These are phyloP conservation scores for Euphorbia celastroides DNA, from an alignment of 441 rosid genomes.

Conservation along the genomic window DNA sequence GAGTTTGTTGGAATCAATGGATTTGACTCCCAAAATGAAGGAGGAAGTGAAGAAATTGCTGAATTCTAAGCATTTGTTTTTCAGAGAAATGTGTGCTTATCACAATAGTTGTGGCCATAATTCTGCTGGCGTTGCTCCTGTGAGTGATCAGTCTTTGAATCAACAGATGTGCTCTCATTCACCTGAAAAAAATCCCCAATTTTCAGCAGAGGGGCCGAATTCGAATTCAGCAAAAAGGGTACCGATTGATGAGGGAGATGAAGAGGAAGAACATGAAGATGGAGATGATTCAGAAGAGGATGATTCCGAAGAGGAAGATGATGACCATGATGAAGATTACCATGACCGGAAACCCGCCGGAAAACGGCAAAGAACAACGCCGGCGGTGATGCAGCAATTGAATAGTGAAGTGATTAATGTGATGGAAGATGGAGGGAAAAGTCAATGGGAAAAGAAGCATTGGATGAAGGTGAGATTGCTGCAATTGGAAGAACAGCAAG, in stretches of 20 bases:
- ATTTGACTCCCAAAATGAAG: slow-evolving; percentile 60
- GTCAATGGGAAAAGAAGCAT: slow-evolving; percentile 82
- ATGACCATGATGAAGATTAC: slow-evolving; percentile 44
- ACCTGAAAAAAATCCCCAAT: slow-evolving; percentile 25
- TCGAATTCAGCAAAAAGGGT: slow-evolving; percentile 27
- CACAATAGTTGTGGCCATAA: slow-evolving; percentile 73
- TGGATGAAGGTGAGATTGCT: slow-evolving; percentile 54
- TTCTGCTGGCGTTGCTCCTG: slow-evolving; percentile 18
- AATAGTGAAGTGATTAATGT: slow-evolving; percentile 37
- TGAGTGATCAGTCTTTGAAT: slow-evolving; percentile 26
- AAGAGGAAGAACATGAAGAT: slow-evolving; percentile 41
- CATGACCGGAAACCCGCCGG: slow-evolving; percentile 26
- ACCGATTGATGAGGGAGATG: slow-evolving; percentile 39
- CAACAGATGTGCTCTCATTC: slow-evolving; percentile 56
- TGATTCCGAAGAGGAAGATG: slow-evolving; percentile 8
- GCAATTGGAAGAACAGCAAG: slow-evolving; percentile 65
- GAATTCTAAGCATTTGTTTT: slow-evolving; percentile 87
- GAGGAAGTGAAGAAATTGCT: slow-evolving; percentile 80
- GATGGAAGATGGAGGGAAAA: slow-evolving; percentile 50
- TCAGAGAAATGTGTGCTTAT: slow-evolving; percentile 95
- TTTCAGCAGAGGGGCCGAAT: slow-evolving; percentile 27
- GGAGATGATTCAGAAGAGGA: slow-evolving; percentile 34
- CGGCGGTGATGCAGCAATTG: slow-evolving; percentile 36
- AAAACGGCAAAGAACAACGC: slow-evolving; percentile 30
- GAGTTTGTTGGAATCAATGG: slow-evolving; percentile 74